Evolutionary conservation across 768 basidiomycete species (phyloP), one percentile per base, ranked within the genome.

Genomic region (Melanogaster broomeanus): DNA sequence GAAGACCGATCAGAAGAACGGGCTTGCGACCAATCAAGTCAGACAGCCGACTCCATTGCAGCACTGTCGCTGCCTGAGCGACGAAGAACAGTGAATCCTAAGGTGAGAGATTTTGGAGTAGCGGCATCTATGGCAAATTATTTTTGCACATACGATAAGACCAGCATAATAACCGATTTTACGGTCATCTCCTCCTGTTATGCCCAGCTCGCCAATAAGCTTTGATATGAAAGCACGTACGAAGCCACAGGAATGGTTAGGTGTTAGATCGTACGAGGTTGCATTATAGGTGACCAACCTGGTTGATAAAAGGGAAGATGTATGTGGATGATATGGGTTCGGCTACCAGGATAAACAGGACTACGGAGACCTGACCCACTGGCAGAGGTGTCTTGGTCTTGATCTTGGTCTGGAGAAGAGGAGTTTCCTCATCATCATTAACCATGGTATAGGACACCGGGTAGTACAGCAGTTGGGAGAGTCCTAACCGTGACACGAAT

Each of bases 111-210:
- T 27, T 28, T 59, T n/a, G 48, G 38, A 12, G 33, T 18, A 3
- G 27, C 2, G n/a, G 0, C 4, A 35, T 42, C 7, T n/a, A 6
- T 12, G 21, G 27, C 33, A 27, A 34, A 28, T n/a, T 18, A 43
- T 52, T 53, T n/a, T 27, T 1, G 55, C 51, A 55, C 84, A 69
- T 50, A 85, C 82, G 40, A 69, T 64, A 25, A 87, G 58, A 27
- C 83, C 85, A 22, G 82, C 84, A 61, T 87, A 87, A 58, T 87
- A 87, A 25, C 85, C 85, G 4, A 85, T 80, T 68, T 82, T 83
- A 45, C 74, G 72, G 39, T 81, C 76, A 51, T 87, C 82, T 19
- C 84, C 85, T 19, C 79, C 80, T 5, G 82, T 85, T 25, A 87
- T 73, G 33, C 77, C 82, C n/a, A 85, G 72, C 55, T 84, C 84